Evolutionary conservation across 179 eudicot genomes (phyloP).

Genomic region (Carnegiea gigantea): DNA sequence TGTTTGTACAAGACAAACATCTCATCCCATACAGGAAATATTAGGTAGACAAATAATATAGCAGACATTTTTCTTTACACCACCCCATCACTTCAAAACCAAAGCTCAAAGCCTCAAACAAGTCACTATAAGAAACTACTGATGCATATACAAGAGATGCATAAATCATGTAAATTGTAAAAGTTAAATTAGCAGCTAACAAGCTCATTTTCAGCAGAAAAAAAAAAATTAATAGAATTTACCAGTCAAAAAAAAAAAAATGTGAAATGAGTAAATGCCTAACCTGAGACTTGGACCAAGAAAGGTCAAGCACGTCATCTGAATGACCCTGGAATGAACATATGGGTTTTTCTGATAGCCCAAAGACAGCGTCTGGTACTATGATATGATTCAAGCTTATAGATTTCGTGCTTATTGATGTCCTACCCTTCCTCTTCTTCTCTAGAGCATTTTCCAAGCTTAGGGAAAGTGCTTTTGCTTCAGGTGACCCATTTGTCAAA

Average conservation of each 20-base stretch:
- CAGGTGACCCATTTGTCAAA: constrained; percentile 75
- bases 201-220: background rate
- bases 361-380: constrained; percentile 83
- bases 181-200: background rate
- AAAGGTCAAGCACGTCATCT: constrained; percentile 90
- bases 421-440: constrained; percentile 77
- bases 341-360: constrained; percentile 86
- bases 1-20: background rate
- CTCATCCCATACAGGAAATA: background rate
- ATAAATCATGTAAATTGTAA: constrained; percentile 2
- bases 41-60: background rate
- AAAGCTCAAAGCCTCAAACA: background rate
- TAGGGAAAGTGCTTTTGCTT: constrained; percentile 51
- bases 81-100: constrained; percentile 6
- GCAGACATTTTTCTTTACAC: background rate
- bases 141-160: background rate
- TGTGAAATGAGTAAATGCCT: constrained; percentile 25
- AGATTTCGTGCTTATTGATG: constrained; percentile 77
- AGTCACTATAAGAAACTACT: background rate
- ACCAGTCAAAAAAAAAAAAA: background rate
- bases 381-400: constrained; percentile 67
- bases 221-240: background rate
- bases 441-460: constrained; percentile 51
- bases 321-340: constrained; percentile 93
- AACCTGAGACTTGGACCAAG: constrained; percentile 99